phyloP scores from a whole-genome alignment of 768 basidiomycete genomes.

The Russula lepida region DNA sequence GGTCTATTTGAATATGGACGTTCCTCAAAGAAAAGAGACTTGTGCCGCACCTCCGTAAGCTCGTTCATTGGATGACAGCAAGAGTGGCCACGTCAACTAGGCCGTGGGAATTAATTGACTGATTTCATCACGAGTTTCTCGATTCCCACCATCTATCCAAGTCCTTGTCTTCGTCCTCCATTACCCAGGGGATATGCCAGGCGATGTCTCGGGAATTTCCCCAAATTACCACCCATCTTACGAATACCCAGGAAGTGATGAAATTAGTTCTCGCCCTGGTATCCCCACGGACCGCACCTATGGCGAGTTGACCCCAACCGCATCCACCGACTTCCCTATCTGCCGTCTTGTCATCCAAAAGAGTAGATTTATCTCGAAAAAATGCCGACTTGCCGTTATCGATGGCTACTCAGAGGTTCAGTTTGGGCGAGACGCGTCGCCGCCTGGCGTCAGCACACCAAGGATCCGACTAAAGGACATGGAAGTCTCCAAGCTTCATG shows the following conservation, averaged over 20 bases:
- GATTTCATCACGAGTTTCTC: neutral
- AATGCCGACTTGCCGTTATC: constrained; percentile 48
- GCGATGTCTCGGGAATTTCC: constrained; percentile 8
- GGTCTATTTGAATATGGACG: neutral
- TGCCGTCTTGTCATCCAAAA: constrained; percentile 34
- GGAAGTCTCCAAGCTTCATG: constrained; percentile 75
- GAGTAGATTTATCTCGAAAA: constrained; percentile 42
- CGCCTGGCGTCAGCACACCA: constrained; percentile 43
- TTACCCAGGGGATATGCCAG: constrained; percentile 22
- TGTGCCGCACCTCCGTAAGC: constrained; percentile 15
- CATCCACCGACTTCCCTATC: constrained; percentile 14
- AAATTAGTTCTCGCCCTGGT: neutral
- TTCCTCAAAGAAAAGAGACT: neutral
- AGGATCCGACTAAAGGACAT: constrained; percentile 75
- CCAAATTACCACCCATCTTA: constrained; percentile 40
- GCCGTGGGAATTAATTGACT: constrained; percentile 7
- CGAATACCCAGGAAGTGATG: constrained; percentile 51
- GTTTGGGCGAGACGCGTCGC: constrained; percentile 61
- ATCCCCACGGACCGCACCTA: constrained; percentile 1
- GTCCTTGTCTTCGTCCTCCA: neutral
- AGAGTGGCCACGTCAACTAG: neutral
- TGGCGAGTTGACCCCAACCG: neutral
- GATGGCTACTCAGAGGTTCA: constrained; percentile 58
- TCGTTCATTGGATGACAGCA: constrained; percentile 6
- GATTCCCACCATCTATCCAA: neutral